Percentiles rank a stretch among this genome's conserved stretches.
phyloP scores from a whole-genome alignment of 352 stramenopile species.

The Globisporangium irregulare region DNA sequence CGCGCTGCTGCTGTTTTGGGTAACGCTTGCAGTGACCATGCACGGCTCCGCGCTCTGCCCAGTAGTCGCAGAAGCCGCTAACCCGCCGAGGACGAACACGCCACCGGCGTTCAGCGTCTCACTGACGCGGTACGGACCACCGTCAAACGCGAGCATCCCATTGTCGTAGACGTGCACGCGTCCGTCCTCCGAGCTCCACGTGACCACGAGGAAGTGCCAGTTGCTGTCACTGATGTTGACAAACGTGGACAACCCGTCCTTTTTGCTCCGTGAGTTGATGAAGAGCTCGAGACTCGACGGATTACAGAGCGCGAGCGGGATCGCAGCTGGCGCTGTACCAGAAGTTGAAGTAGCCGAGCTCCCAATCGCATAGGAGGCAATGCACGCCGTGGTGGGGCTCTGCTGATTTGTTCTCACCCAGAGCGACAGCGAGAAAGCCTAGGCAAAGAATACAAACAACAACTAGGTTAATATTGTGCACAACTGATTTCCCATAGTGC shows the following conservation, averaged over 20 bases:
- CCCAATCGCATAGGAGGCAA: slow-evolving; percentile 43
- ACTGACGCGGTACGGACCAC: slow-evolving; percentile 50
- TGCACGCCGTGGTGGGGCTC: slow-evolving; percentile 24
- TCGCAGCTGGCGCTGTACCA: slow-evolving; percentile 6
- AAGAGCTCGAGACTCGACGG: slow-evolving; percentile 54
- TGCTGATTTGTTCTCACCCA: slow-evolving; percentile 54
- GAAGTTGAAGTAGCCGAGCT: not conserved
- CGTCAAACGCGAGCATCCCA: slow-evolving; percentile 64
- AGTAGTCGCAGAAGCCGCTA: slow-evolving; percentile 24
- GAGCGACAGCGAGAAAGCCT: slow-evolving; percentile 56
- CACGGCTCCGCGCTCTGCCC: slow-evolving; percentile 4
- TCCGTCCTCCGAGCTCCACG: slow-evolving; percentile 55
- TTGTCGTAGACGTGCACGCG: slow-evolving; percentile 61
- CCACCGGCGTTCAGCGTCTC: slow-evolving; percentile 27
- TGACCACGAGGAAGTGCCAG: slow-evolving; percentile 67
- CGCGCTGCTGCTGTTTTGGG: not conserved
- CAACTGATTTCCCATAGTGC: not conserved
- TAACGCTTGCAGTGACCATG: not conserved
- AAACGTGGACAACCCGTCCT: slow-evolving; percentile 41
- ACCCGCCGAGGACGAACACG: slow-evolving; percentile 42
- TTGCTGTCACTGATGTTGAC: slow-evolving; percentile 60
- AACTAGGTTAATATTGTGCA: not conserved
- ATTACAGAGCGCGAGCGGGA: slow-evolving; percentile 56
- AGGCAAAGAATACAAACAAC: slow-evolving; percentile 3
- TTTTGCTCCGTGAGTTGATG: slow-evolving; percentile 34